Base-by-base conservation (phyloP, 164 flowering plant genomes). In the Aristolochia californica region DNA sequence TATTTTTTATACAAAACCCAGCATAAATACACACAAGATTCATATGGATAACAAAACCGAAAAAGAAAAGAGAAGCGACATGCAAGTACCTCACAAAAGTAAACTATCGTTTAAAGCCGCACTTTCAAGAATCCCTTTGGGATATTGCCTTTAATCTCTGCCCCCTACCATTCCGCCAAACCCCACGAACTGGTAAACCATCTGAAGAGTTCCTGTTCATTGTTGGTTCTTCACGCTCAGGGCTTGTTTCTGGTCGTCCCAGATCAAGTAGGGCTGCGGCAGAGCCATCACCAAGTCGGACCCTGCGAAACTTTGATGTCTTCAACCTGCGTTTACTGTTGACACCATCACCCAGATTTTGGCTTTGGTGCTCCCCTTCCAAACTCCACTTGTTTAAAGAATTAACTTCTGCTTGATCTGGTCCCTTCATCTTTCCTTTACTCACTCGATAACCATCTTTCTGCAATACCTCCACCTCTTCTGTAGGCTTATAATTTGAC, bases 371-470 rank as follows among this genome's bases (percentile, higher is more conserved):
- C 60, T 66, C 51, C 66, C 40, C 77, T 52, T 13, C 25, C 26
- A 38, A 14, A 11, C 43, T 55, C 1, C 4, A 18, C 27, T 50
- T 15, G 11, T 21, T 50, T 38, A 52, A 62, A 49, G 68, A 63
- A 64, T 60, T 62, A 16, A 52, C 3, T 50, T 59, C 78, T 23
- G 56, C 25, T 20, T 16, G 73, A 43, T 64, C 63, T 20, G 68
- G 18, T 4, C 61, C 61, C 48, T 62, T 76, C 24, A 76, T 57
- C 65, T 82, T 83, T 26, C 85, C 94, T 56, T 68, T 79, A 18
- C 70, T 52, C 68, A 67, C n/a, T 16, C 91, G 90, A 43, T 88
- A 86, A 1, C 83, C 96, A 77, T 86, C 88, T 76, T 78, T 84
- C 0, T 81, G 62, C 48, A 88, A 68, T 47, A 77, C 77, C 76